Evolutionary conservation across 805 yeast genomes (phyloP).

Genomic region (Starmerella scarabaei): DNA sequence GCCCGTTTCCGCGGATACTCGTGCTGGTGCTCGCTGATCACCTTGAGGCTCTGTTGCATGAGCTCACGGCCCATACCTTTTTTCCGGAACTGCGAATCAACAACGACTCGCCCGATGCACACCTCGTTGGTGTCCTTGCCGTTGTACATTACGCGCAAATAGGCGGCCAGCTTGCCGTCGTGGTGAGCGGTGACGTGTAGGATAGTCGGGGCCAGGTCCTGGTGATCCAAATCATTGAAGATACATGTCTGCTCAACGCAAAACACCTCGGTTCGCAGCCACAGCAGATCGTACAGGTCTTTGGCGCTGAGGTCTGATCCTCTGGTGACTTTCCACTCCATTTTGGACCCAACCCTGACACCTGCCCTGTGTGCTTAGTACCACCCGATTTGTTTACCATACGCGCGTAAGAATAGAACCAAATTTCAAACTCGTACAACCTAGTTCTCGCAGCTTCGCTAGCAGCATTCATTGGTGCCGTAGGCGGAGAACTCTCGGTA

Average conservation of each 20-base stretch:
- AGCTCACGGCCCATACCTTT: conserved; percentile 16
- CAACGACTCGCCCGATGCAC: conserved; percentile 20
- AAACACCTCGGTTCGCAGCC: conserved; percentile 19
- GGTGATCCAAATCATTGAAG: conserved; percentile 20
- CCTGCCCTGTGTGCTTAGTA: too few species aligned
- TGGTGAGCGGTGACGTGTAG: conserved; percentile 13
- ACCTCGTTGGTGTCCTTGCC: not conserved
- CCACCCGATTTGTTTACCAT: too few species aligned
- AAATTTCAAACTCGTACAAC: too few species aligned
- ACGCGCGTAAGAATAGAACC: too few species aligned
- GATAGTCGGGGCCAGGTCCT: conserved; percentile 12
- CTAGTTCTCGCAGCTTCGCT: too few species aligned
- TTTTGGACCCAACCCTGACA: too few species aligned
- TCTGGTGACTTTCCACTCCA: conserved; percentile 8
- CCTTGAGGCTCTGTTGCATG: conserved; percentile 3
- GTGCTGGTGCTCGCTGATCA: conserved; percentile 4
- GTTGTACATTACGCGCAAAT: conserved; percentile 11
- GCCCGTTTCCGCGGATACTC: not conserved
- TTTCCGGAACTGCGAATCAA: conserved; percentile 8
- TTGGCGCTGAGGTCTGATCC: conserved; percentile 11
- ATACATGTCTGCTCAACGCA: conserved; percentile 21
- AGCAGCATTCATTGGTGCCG: too few species aligned
- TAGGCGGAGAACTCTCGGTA: too few species aligned
- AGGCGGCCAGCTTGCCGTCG: conserved; percentile 5
- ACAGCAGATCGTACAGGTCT: conserved; percentile 13